Evolutionary conservation across 2,329 filamentous ascomycete species (phyloP).

Genomic region (Penicillium sp.): DNA sequence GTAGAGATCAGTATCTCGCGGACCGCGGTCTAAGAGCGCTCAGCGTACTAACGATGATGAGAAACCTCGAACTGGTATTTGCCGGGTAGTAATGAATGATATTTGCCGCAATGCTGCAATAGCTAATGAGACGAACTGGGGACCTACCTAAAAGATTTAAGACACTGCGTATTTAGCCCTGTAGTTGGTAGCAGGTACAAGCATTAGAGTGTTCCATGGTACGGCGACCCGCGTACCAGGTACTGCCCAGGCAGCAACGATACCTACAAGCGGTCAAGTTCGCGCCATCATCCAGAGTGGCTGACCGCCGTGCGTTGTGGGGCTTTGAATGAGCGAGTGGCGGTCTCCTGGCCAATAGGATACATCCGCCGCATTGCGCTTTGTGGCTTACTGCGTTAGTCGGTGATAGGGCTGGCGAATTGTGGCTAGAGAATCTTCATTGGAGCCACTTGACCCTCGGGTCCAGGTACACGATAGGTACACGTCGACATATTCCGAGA

Average conservation of each 20-base stretch:
- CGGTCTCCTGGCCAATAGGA: conserved; percentile 13
- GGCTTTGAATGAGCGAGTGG: conserved; percentile 8
- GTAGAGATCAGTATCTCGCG: too few relatives aligned
- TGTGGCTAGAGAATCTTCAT: conserved; percentile 10
- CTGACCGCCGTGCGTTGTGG: not conserved
- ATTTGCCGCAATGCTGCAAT: not conserved
- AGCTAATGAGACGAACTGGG: not conserved
- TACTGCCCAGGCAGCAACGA: conserved; percentile 23
- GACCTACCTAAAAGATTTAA: too few relatives aligned
- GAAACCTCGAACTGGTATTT: conserved; percentile 1
- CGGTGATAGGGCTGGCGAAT: conserved; percentile 17
- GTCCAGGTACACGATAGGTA: not conserved
- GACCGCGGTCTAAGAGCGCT: too few relatives aligned
- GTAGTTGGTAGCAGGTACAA: conserved; percentile 2
- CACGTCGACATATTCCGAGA: not conserved
- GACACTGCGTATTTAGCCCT: not conserved
- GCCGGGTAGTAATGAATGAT: not conserved
- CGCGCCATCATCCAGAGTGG: not conserved
- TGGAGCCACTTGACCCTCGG: not conserved
- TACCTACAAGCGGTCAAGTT: conserved; percentile 17
- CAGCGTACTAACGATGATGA: conserved; percentile 3
- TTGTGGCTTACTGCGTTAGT: conserved; percentile 19
- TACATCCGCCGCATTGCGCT: not conserved
- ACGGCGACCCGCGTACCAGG: not conserved
- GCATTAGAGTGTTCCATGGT: not conserved